Evolutionary conservation across 108 stramenopile genomes (phyloP).

Genomic region (Mayamaea pseudoterrestris): DNA sequence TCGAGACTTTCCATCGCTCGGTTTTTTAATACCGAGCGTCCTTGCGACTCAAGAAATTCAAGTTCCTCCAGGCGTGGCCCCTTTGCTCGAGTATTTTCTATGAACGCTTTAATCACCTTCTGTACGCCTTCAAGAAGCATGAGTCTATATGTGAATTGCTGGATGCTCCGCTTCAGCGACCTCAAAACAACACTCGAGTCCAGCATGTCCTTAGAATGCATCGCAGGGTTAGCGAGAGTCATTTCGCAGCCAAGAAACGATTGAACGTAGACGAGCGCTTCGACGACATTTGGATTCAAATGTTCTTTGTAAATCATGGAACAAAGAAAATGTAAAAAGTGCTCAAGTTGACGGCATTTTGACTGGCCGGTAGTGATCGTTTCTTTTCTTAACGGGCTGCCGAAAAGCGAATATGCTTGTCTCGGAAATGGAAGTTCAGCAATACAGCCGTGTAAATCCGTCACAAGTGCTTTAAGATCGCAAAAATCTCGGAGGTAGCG

Average conservation of each 20-base stretch:
- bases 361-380: not conserved
- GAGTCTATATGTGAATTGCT: slow-evolving; percentile 59
- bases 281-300: slow-evolving; percentile 44
- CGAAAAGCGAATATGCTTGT: slow-evolving; percentile 14
- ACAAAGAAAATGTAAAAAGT: slow-evolving; percentile 46
- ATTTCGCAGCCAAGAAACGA: slow-evolving; percentile 36
- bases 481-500: slow-evolving; percentile 66
- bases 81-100: slow-evolving; percentile 32
- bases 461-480: slow-evolving; percentile 39
- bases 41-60: slow-evolving; percentile 18
- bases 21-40: slow-evolving; percentile 16
- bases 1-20: slow-evolving; percentile 34
- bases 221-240: not conserved
- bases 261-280: slow-evolving; percentile 70
- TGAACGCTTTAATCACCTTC: slow-evolving; percentile 43
- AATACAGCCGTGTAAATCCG: slow-evolving; percentile 4
- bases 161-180: slow-evolving; percentile 54
- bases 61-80: slow-evolving; percentile 32
- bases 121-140: slow-evolving; percentile 60
- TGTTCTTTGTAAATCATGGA: slow-evolving; percentile 39
- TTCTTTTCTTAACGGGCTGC: slow-evolving; percentile 26
- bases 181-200: slow-evolving; percentile 19
- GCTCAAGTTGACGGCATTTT: slow-evolving; percentile 44
- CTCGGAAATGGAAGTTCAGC: slow-evolving; percentile 55
- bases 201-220: slow-evolving; percentile 2